These are phyloP conservation scores for Wickerhamomyces rabaulensis DNA, from an alignment of 805 yeast species.

Conservation along the genomic window DNA sequence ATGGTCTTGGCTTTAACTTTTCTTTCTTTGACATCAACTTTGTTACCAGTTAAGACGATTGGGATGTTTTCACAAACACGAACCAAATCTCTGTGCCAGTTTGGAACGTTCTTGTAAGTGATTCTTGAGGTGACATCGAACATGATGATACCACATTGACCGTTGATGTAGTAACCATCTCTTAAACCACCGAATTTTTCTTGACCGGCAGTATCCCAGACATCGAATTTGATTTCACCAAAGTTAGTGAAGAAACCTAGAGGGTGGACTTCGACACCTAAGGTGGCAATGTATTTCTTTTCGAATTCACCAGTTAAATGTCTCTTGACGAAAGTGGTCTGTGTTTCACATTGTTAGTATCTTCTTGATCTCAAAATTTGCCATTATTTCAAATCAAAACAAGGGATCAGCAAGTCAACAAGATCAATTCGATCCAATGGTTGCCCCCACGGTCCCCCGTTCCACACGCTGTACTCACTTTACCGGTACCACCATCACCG, in stretches of 20 bases:
- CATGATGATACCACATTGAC: conserved; percentile 99
- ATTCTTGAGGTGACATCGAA: conserved; percentile 99
- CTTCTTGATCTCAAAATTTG: too few relatives aligned
- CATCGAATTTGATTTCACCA: conserved; percentile 98
- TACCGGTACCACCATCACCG: conserved; percentile 99
- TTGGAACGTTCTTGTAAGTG: conserved; percentile 99
- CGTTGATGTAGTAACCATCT: conserved; percentile 99
- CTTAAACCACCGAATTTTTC: conserved; percentile 99
- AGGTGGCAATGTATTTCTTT: conserved; percentile 97
- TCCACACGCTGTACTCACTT: conserved; percentile 39
- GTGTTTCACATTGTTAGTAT: conserved; percentile 14
- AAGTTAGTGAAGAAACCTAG: conserved; percentile 95
- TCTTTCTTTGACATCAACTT: conserved; percentile 99
- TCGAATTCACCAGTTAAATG: conserved; percentile 99
- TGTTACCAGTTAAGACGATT: conserved; percentile 98
- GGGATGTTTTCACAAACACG: conserved; percentile 99
- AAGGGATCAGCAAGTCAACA: neutral
- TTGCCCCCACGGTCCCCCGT: neutral
- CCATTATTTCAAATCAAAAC: neutral
- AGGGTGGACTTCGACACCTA: conserved; percentile 99
- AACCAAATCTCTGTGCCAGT: conserved; percentile 99
- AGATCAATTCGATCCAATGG: neutral
- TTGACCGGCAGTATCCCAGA: conserved; percentile 99
- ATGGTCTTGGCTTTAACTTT: conserved; percentile 99
- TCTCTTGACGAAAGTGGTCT: conserved; percentile 98